Conservation (phyloP, 495 filamentous ascomycete genomes). For the Jackrogersella minutella region DNA sequence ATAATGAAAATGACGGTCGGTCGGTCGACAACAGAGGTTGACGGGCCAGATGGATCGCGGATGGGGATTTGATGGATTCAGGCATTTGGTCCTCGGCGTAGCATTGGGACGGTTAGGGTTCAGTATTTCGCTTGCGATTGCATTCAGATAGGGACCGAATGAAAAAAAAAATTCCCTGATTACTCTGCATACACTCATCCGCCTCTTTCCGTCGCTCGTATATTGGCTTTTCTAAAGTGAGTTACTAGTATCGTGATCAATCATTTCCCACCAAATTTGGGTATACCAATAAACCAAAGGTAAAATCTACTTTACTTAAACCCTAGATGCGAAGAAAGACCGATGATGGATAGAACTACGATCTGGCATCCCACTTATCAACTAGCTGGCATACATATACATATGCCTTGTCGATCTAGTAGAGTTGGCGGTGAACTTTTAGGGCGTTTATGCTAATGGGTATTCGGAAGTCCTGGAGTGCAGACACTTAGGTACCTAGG, state of each 20-base stretch:
- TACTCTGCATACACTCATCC: constrained; percentile 20
- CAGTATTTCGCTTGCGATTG: constrained; percentile 42
- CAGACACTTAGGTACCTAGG: too few relatives aligned
- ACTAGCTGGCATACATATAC: neutral
- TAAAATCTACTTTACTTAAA: neutral
- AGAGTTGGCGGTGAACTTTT: neutral
- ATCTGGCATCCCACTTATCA: neutral
- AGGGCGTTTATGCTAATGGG: too few relatives aligned
- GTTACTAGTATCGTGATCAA: neutral
- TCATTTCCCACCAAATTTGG: neutral
- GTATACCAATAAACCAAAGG: neutral
- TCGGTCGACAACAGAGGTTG: constrained; percentile 36
- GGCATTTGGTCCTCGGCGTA: constrained; percentile 49
- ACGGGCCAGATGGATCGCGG: constrained; percentile 44
- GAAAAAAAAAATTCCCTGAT: constrained; percentile 38
- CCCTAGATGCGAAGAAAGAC: neutral
- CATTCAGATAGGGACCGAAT: constrained; percentile 48
- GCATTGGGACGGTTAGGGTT: constrained; percentile 48
- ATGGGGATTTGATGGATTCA: constrained; percentile 42
- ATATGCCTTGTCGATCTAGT: neutral
- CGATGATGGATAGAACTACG: neutral
- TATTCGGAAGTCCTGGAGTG: too few relatives aligned
- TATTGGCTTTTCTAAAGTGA: neutral
- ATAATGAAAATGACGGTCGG: constrained; percentile 40
- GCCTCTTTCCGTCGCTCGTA: neutral